phyloP scores from a whole-genome alignment of 345 rosid genomes.

The Chamaenerion angustifolium region DNA sequence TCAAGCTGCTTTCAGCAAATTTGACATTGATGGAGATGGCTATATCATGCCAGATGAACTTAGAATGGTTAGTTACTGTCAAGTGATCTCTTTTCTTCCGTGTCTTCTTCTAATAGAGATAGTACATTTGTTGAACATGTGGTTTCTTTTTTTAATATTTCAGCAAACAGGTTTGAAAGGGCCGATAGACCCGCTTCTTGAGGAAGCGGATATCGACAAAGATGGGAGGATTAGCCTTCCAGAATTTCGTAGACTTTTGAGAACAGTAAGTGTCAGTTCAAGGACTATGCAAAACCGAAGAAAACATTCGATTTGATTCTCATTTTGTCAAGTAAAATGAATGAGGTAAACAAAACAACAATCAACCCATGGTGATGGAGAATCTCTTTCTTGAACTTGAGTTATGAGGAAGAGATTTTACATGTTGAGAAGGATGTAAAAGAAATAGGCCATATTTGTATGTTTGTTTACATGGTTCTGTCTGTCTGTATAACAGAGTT shows the following conservation, averaged over 20 bases:
- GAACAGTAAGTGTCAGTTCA: conserved; percentile 80
- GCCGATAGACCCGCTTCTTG: conserved; percentile 77
- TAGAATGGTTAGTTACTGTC: conserved; percentile 42
- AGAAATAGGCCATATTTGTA: too few species aligned
- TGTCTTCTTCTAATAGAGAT: neutral
- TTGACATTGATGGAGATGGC: conserved; percentile 85
- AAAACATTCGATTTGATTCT: too few species aligned
- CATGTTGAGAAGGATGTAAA: too few species aligned
- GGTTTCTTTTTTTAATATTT: neutral
- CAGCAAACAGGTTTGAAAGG: conserved; percentile 85
- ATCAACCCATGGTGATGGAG: too few species aligned
- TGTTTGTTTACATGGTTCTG: too few species aligned
- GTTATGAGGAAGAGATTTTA: too few species aligned
- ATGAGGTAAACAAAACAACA: too few species aligned
- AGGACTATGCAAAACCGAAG: conserved; percentile 4
- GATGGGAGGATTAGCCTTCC: conserved; percentile 85
- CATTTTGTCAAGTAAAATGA: too few species aligned
- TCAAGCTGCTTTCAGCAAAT: conserved; percentile 83
- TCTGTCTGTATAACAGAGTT: too few species aligned
- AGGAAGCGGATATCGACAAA: conserved; percentile 89
- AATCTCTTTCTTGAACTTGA: too few species aligned
- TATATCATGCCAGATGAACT: conserved; percentile 92
- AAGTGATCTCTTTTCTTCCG: neutral
- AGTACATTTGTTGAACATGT: too few species aligned
- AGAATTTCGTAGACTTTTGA: conserved; percentile 73